Conservation (phyloP, 2,329 filamentous ascomycete species). For the Fusarium kyushuense region DNA sequence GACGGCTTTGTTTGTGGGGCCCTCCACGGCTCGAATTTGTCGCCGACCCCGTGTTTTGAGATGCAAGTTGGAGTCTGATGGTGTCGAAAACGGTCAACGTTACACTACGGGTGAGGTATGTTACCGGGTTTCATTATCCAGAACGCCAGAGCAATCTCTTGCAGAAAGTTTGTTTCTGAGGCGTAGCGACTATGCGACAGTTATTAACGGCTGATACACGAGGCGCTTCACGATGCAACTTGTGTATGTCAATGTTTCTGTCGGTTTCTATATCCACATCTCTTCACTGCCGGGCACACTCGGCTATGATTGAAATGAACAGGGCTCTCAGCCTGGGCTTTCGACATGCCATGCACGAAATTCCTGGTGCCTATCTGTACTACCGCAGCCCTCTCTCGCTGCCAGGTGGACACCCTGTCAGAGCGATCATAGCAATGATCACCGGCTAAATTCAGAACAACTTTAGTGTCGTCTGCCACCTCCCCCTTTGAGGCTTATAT, state of each 20-base stretch:
- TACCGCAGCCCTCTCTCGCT: slow-evolving; percentile 13
- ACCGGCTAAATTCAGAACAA: slow-evolving; percentile 30
- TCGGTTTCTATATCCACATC: slow-evolving; percentile 3
- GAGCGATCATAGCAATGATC: slow-evolving; percentile 27
- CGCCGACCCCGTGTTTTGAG: slow-evolving; percentile 39
- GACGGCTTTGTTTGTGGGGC: slow-evolving; percentile 9
- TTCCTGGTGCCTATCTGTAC: slow-evolving; percentile 29
- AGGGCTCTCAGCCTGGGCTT: slow-evolving; percentile 12
- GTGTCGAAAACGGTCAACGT: slow-evolving; percentile 30
- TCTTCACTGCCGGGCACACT: slow-evolving; percentile 15
- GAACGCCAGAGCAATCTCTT: neutral
- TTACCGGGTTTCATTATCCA: slow-evolving; percentile 12
- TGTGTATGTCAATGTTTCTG: slow-evolving; percentile 16
- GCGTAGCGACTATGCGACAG: slow-evolving; percentile 10
- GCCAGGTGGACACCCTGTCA: slow-evolving; percentile 24
- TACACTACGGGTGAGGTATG: slow-evolving; percentile 17
- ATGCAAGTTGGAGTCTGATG: slow-evolving; percentile 22
- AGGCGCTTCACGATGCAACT: slow-evolving; percentile 29
- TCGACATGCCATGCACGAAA: slow-evolving; percentile 35
- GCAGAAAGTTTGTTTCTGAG: slow-evolving; percentile 19
- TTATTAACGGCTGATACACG: slow-evolving; percentile 34
- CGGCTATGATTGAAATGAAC: slow-evolving; percentile 16
- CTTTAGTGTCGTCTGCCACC: slow-evolving; percentile 23
- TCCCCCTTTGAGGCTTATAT: slow-evolving; percentile 42
- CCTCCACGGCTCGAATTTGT: slow-evolving; percentile 35